Evolutionary conservation across 148 eudicot genomes (phyloP).

Genomic region (Silene conica): DNA sequence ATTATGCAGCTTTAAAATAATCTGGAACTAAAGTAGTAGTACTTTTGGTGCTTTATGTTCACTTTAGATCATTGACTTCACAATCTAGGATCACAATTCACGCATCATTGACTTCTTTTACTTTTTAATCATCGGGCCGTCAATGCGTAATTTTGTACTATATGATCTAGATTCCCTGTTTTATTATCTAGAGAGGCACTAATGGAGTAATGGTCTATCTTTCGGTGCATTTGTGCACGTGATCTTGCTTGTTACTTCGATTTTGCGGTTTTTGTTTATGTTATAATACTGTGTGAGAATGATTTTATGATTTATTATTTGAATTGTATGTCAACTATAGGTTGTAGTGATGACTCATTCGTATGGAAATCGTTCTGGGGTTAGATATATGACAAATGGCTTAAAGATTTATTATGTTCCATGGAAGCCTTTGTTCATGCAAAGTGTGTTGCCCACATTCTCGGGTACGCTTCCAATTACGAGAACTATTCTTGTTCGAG

Average conservation of each 20-base stretch:
- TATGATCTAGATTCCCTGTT: not conserved
- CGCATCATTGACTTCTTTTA: not conserved
- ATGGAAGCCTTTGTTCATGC: conserved; percentile 94
- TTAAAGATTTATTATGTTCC: conserved; percentile 90
- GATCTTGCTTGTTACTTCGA: conserved; percentile 5
- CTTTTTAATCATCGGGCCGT: not conserved
- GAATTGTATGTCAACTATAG: conserved; percentile 29
- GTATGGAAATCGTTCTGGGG: conserved; percentile 84
- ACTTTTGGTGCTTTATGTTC: not conserved
- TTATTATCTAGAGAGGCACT: not conserved
- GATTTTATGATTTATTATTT: not conserved
- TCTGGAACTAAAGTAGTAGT: not conserved
- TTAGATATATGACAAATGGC: conserved; percentile 91
- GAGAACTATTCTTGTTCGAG: conserved; percentile 77
- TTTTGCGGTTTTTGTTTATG: not conserved
- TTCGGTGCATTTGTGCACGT: not conserved
- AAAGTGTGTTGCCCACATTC: conserved; percentile 83
- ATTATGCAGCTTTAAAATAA: too few species aligned
- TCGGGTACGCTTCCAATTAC: conserved; percentile 86
- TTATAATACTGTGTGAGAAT: too few species aligned
- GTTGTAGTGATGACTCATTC: conserved; percentile 98
- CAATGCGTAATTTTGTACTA: not conserved
- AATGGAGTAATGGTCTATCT: not conserved
- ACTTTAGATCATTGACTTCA: not conserved
- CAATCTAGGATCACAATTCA: not conserved